Percentiles rank a stretch among this genome's conserved stretches.
phyloP scores from a whole-genome alignment of 1,284 basidiomycete genomes.

The Taiwanofungus camphoratus region DNA sequence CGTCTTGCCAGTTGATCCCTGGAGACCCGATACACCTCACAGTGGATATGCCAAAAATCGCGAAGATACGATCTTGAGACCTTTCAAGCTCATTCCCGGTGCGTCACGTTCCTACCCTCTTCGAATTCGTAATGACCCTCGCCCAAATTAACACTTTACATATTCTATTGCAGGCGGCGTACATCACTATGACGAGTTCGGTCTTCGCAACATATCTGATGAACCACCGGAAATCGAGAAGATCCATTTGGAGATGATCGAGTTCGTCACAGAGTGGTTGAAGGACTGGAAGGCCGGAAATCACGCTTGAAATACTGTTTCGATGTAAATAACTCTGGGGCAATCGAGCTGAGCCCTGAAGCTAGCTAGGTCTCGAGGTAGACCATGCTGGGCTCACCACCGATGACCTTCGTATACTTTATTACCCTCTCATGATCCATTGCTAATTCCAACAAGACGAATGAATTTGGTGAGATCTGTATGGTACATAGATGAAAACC shows the following conservation, averaged over 20 bases:
- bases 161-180: conserved; percentile 53
- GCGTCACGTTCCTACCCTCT: conserved; percentile 22
- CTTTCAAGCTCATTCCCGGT: conserved; percentile 90
- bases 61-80: conserved; percentile 65
- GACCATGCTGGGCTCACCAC: too few relatives aligned
- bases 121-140: neutral
- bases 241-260: conserved; percentile 78
- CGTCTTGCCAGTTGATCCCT: conserved; percentile 67
- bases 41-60: conserved; percentile 70
- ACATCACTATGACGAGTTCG: conserved; percentile 91
- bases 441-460: too few relatives aligned
- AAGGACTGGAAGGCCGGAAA: conserved; percentile 49
- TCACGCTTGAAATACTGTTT: too few relatives aligned
- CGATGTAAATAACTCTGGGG: too few relatives aligned
- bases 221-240: conserved; percentile 79
- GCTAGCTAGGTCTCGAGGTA: too few relatives aligned
- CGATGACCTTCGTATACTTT: too few relatives aligned
- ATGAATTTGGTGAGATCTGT: too few relatives aligned
- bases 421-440: too few relatives aligned
- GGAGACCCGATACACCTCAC: conserved; percentile 85
- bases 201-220: conserved; percentile 52
- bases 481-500: too few relatives aligned
- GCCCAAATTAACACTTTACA: conserved; percentile 3
- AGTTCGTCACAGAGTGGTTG: conserved; percentile 82
- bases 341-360: too few relatives aligned